Evolutionary conservation across 2,329 filamentous ascomycete genomes (phyloP), one percentile per base, ranked within the genome.

Genomic region (Aquanectria penicillioides): DNA sequence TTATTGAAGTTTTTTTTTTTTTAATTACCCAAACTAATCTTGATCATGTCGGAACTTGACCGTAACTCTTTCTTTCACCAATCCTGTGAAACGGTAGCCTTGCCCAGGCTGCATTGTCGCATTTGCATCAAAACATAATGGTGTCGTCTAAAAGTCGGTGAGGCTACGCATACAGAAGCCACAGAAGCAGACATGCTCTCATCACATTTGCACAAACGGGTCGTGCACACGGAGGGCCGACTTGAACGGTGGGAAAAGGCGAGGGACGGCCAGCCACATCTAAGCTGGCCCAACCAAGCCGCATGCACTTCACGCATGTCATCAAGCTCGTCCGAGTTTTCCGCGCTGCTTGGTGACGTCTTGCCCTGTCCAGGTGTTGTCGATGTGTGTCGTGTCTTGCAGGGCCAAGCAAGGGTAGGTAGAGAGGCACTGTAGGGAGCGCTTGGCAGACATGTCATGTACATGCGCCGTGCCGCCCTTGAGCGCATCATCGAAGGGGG

Each of bases 351-450:
- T 13, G 20, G 46, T 51, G 38, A 57, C 36, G 47, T 48, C 44
- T 15, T 48, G 29, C 15, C 52, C 44, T 31, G 23, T 20, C 18
- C 44, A 41, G 12, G 25, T 41, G 44, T 44, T 49, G 53, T 26
- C 40, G 36, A 43, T 43, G 44, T 34, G n/a, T 36, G 43, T 56
- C 52, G 43, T 57, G 54, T 57, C 54, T 50, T 51, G 54, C 54
- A 57, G 47, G 11, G 31, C 47, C 38, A 38, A 56, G 31, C 54
- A 46, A 18, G 48, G 54, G 54, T 46, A 33, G 31, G 25, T 25
- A 17, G 31, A 23, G 44, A n/a, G n/a, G n/a, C n/a, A n/a, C n/a
- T n/a, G n/a, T n/a, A n/a, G n/a, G n/a, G n/a, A n/a, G n/a, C n/a
- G n/a, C n/a, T n/a, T n/a, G n/a, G n/a, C n/a, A n/a, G n/a, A 36